Evolutionary conservation across 176 grass and related monocot species (phyloP).

Genomic region (Oryza punctata): DNA sequence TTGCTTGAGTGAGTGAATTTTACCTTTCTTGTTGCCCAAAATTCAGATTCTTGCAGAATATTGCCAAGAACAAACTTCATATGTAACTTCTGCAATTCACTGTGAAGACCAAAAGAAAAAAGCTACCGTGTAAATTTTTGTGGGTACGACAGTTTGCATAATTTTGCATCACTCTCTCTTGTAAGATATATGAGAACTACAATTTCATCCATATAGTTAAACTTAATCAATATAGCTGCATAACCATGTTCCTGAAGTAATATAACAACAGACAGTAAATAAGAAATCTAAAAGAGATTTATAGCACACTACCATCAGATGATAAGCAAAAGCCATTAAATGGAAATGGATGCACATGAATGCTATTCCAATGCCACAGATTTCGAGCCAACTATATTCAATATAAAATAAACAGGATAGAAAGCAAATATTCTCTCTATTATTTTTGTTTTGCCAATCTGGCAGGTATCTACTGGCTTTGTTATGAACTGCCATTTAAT

Average conservation of each 20-base stretch:
- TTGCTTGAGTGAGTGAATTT: slow-evolving; percentile 8
- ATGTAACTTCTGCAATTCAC: slow-evolving; percentile 92
- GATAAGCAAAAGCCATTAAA: no score
- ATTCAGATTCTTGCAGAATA: slow-evolving; percentile 84
- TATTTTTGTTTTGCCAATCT: slow-evolving; percentile 13
- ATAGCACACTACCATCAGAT: no score
- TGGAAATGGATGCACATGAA: no score
- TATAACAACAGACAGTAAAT: background rate
- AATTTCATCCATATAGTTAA: slow-evolving; percentile 4
- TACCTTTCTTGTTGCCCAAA: slow-evolving; percentile 98
- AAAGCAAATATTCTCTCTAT: slow-evolving; percentile 9
- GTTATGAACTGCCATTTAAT: background rate
- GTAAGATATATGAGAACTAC: background rate
- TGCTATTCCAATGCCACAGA: background rate
- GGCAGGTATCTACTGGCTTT: slow-evolving; percentile 15
- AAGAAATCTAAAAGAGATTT: no score
- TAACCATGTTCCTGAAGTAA: slow-evolving; percentile 24
- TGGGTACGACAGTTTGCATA: background rate
- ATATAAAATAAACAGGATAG: background rate
- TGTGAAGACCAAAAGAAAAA: slow-evolving; percentile 35
- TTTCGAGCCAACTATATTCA: background rate
- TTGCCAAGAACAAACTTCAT: slow-evolving; percentile 89
- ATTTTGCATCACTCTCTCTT: background rate
- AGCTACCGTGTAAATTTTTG: background rate
- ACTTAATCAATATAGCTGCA: background rate